Evolutionary conservation across 352 stramenopile genomes (phyloP).

Genomic region (Phytophthora rubi): DNA sequence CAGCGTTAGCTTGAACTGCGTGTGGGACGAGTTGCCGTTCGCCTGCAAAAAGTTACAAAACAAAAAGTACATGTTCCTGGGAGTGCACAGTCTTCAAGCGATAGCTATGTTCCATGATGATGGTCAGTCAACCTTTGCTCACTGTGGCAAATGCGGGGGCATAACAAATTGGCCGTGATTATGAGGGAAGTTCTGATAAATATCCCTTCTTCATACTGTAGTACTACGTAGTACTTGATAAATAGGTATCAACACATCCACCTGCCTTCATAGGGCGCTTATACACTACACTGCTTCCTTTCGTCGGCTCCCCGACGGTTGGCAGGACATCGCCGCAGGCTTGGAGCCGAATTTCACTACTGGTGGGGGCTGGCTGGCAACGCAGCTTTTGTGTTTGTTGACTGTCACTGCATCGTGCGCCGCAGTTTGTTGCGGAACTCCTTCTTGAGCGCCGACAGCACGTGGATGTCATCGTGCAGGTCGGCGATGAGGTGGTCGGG

Average conservation of each 20-base stretch:
- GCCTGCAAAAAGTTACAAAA: too few relatives aligned
- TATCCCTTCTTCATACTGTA: too few relatives aligned
- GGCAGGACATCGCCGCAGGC: neutral
- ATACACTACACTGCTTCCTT: conserved; percentile 14
- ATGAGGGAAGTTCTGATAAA: too few relatives aligned
- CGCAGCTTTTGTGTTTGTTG: neutral
- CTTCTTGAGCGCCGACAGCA: conserved; percentile 80
- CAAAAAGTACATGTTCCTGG: too few relatives aligned
- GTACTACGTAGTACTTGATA: neutral
- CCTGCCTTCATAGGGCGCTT: conserved; percentile 6
- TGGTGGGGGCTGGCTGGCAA: neutral
- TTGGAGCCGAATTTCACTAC: conserved; percentile 5
- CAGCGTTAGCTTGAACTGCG: too few relatives aligned
- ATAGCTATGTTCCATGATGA: too few relatives aligned
- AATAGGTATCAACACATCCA: conserved; percentile 12
- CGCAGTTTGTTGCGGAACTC: conserved; percentile 82
- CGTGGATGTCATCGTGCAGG: conserved; percentile 83
- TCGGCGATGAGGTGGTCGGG: conserved; percentile 79
- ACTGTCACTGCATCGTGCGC: conserved; percentile 53
- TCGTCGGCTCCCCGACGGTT: neutral
- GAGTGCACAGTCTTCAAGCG: too few relatives aligned
- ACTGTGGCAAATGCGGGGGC: too few relatives aligned
- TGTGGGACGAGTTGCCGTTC: too few relatives aligned
- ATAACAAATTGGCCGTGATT: too few relatives aligned
- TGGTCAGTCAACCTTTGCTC: too few relatives aligned